phyloP scores from a whole-genome alignment of 2,329 filamentous ascomycete species.

The Leptodontidium sp. region DNA sequence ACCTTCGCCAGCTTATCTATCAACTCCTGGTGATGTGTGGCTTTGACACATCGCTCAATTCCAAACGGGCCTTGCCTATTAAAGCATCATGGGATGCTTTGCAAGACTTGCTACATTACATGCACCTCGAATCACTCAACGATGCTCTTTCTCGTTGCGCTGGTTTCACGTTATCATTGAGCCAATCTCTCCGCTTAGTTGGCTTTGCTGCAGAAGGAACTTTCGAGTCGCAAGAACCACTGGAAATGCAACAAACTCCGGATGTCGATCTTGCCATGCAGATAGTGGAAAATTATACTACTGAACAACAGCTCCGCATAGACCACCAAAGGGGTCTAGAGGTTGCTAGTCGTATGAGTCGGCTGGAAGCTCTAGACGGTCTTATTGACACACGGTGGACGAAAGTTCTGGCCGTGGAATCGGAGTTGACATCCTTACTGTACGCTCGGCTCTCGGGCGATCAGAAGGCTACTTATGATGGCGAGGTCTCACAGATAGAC shows the following conservation, averaged over 20 bases:
- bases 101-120: conserved; percentile 32
- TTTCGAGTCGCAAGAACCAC: neutral
- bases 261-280: conserved; percentile 1
- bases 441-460: neutral
- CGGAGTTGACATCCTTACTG: neutral
- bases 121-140: conserved; percentile 28
- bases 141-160: conserved; percentile 22
- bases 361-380: neutral
- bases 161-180: conserved; percentile 13
- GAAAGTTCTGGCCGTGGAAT: neutral
- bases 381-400: neutral
- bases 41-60: conserved; percentile 30
- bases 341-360: conserved; percentile 9
- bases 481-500: neutral
- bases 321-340: conserved; percentile 1
- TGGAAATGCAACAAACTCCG: neutral
- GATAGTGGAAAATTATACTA: neutral
- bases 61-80: conserved; percentile 23
- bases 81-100: conserved; percentile 30
- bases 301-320: conserved; percentile 5
- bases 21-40: conserved; percentile 41
- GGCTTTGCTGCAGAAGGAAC: neutral
- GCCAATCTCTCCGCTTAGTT: conserved; percentile 7
- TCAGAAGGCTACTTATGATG: neutral
- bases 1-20: conserved; percentile 34